phyloP scores from a whole-genome alignment of 352 stramenopile species.

The Phytopythium oedochilum region DNA sequence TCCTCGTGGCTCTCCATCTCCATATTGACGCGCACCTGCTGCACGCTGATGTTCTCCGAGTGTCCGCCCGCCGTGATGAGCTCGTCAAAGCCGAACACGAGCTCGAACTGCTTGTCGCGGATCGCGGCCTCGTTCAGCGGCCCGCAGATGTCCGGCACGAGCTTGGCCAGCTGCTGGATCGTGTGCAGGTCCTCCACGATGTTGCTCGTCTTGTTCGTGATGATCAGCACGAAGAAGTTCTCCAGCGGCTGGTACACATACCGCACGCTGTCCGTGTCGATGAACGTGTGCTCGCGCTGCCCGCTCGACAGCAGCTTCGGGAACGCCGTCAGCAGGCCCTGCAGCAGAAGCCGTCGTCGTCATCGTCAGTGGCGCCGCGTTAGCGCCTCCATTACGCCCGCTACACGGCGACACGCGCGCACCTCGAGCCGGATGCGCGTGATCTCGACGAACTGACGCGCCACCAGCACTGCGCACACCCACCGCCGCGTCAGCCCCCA shows the following conservation, averaged over 20 bases:
- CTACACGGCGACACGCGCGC: too few species aligned
- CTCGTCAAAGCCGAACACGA: slow-evolving; percentile 99
- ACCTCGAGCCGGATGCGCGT: slow-evolving; percentile 97
- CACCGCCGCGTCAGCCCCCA: background rate
- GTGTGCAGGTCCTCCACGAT: slow-evolving; percentile 99
- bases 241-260: slow-evolving; percentile 99
- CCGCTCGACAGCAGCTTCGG: slow-evolving; percentile 96
- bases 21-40: slow-evolving; percentile 96
- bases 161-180: slow-evolving; percentile 96
- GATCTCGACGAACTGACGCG: slow-evolving; percentile 99
- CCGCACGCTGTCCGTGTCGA: slow-evolving; percentile 97
- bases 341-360: too few species aligned
- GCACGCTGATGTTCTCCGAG: slow-evolving; percentile 94
- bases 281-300: slow-evolving; percentile 97
- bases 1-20: slow-evolving; percentile 99
- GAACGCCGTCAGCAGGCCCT: slow-evolving; percentile 97
- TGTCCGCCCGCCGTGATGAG: slow-evolving; percentile 96
- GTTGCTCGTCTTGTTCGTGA: slow-evolving; percentile 99
- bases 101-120: slow-evolving; percentile 96
- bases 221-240: slow-evolving; percentile 97
- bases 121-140: slow-evolving; percentile 93
- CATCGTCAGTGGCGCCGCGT: too few species aligned
- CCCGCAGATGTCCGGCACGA: slow-evolving; percentile 94
- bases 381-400: too few species aligned
- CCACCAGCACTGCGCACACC: slow-evolving; percentile 84